Percentiles rank a stretch among this genome's conserved stretches.
Evolutionary conservation across 768 basidiomycete genomes (phyloP).

Genomic region (Trametes cinnabarina): DNA sequence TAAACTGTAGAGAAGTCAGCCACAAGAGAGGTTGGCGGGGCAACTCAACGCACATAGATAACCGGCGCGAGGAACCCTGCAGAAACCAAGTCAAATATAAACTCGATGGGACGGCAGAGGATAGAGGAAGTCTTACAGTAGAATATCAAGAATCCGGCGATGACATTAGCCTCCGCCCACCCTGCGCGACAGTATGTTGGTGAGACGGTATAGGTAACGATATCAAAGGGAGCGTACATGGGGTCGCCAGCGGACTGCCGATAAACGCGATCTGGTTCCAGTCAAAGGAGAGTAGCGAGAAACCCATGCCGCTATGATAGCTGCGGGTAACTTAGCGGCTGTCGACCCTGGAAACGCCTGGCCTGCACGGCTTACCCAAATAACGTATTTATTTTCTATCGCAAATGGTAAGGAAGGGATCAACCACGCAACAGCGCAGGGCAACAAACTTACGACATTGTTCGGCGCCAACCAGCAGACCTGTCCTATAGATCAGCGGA

Average conservation of each 20-base stretch:
- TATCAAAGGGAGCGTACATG: slow-evolving; percentile 34
- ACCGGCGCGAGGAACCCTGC: slow-evolving; percentile 41
- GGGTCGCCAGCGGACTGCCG: slow-evolving; percentile 60
- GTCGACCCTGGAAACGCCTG: too few species aligned
- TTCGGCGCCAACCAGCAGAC: slow-evolving; percentile 51
- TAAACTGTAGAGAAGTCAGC: slow-evolving; percentile 67
- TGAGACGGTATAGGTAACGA: too few species aligned
- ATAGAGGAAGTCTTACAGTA: slow-evolving; percentile 34
- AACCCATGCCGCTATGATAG: slow-evolving; percentile 34
- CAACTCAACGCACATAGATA: slow-evolving; percentile 43
- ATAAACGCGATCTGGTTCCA: slow-evolving; percentile 69
- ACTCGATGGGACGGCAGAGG: background rate
- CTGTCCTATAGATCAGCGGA: slow-evolving; percentile 50
- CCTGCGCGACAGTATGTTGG: slow-evolving; percentile 22
- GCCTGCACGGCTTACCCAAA: slow-evolving; percentile 48
- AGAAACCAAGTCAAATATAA: background rate
- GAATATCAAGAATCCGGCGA: slow-evolving; percentile 45
- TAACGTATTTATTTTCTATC: slow-evolving; percentile 45
- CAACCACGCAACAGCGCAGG: too few species aligned
- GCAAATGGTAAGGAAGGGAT: background rate
- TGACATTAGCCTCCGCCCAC: slow-evolving; percentile 75
- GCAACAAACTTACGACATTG: slow-evolving; percentile 27
- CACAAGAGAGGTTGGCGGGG: slow-evolving; percentile 70
- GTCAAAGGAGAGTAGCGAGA: slow-evolving; percentile 74
- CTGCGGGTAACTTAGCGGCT: slow-evolving; percentile 10